These are phyloP conservation scores for Candida nanaspora DNA, from an alignment of 805 yeast genomes.

Conservation along the genomic window DNA sequence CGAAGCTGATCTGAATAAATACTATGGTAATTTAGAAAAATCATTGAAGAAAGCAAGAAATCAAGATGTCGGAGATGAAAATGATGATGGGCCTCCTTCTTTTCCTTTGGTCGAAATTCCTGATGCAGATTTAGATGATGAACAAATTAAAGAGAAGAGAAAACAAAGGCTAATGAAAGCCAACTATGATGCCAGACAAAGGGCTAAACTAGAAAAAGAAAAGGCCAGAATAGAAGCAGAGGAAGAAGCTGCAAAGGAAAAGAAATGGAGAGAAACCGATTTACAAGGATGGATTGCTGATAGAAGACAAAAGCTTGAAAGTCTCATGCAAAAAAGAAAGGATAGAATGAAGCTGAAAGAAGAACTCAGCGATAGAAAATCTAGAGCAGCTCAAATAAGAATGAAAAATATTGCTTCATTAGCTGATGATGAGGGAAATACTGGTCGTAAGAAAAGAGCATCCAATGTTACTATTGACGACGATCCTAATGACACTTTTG, in stretches of 20 bases:
- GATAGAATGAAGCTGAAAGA: conserved; percentile 65
- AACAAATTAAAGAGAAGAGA: conserved; percentile 79
- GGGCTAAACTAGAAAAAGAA: conserved; percentile 73
- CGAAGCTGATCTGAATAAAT: conserved; percentile 62
- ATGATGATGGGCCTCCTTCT: conserved; percentile 38
- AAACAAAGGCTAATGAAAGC: conserved; percentile 78
- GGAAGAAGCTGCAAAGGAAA: conserved; percentile 58
- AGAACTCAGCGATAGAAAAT: conserved; percentile 81
- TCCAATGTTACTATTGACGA: conserved; percentile 69
- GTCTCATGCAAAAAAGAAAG: conserved; percentile 51
- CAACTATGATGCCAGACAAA: conserved; percentile 79
- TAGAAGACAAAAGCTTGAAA: conserved; percentile 55
- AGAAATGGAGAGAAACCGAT: conserved; percentile 70
- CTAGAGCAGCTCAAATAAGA: conserved; percentile 84
- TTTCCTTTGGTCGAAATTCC: conserved; percentile 77
- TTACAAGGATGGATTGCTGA: conserved; percentile 72
- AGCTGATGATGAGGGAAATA: conserved; percentile 33
- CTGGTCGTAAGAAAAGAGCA: conserved; percentile 34
- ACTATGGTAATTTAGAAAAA: conserved; percentile 55
- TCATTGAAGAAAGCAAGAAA: conserved; percentile 62
- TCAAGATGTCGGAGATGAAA: conserved; percentile 54
- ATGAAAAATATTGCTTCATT: conserved; percentile 87
- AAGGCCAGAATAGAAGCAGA: conserved; percentile 53
- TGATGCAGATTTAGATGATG: conserved; percentile 75
- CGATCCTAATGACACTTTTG: conserved; percentile 90